phyloP scores from a whole-genome alignment of 257 asterid genomes.

The Solanum piurae region DNA sequence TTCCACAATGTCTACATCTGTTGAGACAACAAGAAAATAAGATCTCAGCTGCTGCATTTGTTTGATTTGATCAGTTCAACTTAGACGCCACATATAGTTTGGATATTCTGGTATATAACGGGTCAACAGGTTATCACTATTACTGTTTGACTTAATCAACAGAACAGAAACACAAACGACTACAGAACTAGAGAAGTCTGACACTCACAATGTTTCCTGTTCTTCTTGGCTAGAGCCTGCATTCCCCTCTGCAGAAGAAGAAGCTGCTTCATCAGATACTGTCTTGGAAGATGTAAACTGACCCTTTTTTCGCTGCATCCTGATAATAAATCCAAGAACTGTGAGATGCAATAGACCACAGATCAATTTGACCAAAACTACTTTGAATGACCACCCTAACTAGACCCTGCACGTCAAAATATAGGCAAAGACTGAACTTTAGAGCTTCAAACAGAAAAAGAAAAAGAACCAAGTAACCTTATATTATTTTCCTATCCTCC shows the following conservation, averaged over 20 bases:
- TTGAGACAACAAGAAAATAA: background rate
- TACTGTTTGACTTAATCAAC: background rate
- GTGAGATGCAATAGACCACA: background rate
- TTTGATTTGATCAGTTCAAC: background rate
- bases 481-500: background rate
- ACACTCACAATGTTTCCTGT: slow-evolving; percentile 5
- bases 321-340: slow-evolving; percentile 2
- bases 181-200: background rate
- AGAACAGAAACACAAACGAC: background rate
- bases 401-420: background rate
- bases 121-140: background rate
- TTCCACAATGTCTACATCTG: slow-evolving; percentile 80
- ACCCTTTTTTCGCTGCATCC: slow-evolving; percentile 81
- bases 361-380: background rate
- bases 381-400: background rate
- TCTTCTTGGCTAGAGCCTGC: slow-evolving; percentile 47
- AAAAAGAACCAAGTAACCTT: background rate
- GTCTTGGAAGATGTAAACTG: slow-evolving; percentile 65
- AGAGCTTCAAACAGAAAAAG: background rate
- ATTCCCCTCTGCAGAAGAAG: slow-evolving; percentile 61
- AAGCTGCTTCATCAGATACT: slow-evolving; percentile 45
- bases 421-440: background rate
- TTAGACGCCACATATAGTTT: background rate
- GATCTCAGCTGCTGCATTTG: background rate
- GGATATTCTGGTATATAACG: background rate